Percentiles rank a stretch among this genome's conserved stretches.
Conservation (phyloP, 1,139 yeast genomes). For the Yamadazyma sp. region DNA sequence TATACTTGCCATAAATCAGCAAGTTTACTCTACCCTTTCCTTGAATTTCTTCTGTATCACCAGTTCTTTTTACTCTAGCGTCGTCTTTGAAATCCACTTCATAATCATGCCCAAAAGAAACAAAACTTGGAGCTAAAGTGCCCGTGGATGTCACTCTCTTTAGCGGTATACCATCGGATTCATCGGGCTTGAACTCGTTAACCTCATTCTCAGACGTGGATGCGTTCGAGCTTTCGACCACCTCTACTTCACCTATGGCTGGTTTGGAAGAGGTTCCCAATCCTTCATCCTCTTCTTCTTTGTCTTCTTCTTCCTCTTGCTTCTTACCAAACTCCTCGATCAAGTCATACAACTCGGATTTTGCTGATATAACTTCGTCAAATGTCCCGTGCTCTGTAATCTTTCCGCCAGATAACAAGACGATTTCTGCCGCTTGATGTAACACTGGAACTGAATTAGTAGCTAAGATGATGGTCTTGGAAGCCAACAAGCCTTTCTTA, state of each 20-base stretch:
- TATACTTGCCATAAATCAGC: constrained; percentile 31
- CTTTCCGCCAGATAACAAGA: constrained; percentile 26
- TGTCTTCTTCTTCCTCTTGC: constrained; percentile 15
- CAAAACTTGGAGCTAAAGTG: constrained; percentile 22
- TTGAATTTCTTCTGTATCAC: constrained; percentile 29
- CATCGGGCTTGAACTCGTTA: constrained; percentile 10
- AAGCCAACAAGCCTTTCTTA: constrained; percentile 28
- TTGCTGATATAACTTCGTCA: constrained; percentile 22
- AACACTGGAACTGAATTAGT: constrained; percentile 40
- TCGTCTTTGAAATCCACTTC: constrained; percentile 20
- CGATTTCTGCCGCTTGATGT: constrained; percentile 29
- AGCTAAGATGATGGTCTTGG: constrained; percentile 36
- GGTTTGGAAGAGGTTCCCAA: constrained; percentile 1
- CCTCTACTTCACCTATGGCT: too few relatives aligned
- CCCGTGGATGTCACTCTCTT: constrained; percentile 11
- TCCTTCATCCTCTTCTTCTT: constrained; percentile 9
- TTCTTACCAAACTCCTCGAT: constrained; percentile 27
- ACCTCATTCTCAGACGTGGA: constrained; percentile 9
- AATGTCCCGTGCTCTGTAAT: constrained; percentile 36
- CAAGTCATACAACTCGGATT: constrained; percentile 23
- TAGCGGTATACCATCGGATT: constrained; percentile 6
- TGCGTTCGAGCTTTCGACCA: constrained; percentile 1
- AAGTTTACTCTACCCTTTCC: constrained; percentile 35
- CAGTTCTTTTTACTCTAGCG: constrained; percentile 21
- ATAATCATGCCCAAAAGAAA: constrained; percentile 23